Percentiles rank a stretch among this genome's conserved stretches.
Conservation (phyloP, 1,139 yeast species). For the Pneumocystis jirovecii region DNA sequence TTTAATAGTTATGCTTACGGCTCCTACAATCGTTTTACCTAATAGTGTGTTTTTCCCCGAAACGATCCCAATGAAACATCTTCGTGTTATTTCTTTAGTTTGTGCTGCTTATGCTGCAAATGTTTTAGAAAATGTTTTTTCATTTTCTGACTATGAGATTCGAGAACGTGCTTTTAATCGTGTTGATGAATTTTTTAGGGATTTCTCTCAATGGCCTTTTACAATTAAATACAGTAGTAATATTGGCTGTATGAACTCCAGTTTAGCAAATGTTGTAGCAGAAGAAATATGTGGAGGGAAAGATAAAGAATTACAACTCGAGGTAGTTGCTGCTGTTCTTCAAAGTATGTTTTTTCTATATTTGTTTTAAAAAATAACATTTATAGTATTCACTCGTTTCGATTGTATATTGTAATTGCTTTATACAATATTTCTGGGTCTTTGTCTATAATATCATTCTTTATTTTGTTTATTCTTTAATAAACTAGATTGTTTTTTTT, state of each 20-base stretch:
- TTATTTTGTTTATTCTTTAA: not conserved
- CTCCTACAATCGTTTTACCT: slow-evolving; percentile 44
- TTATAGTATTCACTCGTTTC: slow-evolving; percentile 32
- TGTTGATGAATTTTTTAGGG: slow-evolving; percentile 76
- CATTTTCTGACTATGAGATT: slow-evolving; percentile 66
- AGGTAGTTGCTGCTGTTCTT: slow-evolving; percentile 74
- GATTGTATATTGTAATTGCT: slow-evolving; percentile 29
- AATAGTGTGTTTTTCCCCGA: slow-evolving; percentile 46
- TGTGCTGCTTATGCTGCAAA: slow-evolving; percentile 92
- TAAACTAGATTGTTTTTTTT: not conserved
- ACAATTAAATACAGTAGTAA: slow-evolving; percentile 33
- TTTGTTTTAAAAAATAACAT: not conserved
- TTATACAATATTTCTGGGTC: not conserved
- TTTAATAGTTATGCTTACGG: slow-evolving; percentile 51
- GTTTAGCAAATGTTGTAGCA: slow-evolving; percentile 52
- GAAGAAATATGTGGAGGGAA: slow-evolving; percentile 45
- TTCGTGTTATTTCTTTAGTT: slow-evolving; percentile 69
- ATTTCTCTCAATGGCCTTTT: slow-evolving; percentile 82
- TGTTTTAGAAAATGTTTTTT: slow-evolving; percentile 79
- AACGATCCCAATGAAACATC: slow-evolving; percentile 49
- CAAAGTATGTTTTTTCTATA: slow-evolving; percentile 3
- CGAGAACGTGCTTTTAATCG: slow-evolving; percentile 87
- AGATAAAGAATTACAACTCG: slow-evolving; percentile 58
- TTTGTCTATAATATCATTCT: not conserved
- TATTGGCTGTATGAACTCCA: slow-evolving; percentile 50